A percentile compares a stretch with the other conserved stretches of the same genome.
Evolutionary conservation across 2,329 filamentous ascomycete genomes (phyloP).

Genomic region (Fusarium sp.): DNA sequence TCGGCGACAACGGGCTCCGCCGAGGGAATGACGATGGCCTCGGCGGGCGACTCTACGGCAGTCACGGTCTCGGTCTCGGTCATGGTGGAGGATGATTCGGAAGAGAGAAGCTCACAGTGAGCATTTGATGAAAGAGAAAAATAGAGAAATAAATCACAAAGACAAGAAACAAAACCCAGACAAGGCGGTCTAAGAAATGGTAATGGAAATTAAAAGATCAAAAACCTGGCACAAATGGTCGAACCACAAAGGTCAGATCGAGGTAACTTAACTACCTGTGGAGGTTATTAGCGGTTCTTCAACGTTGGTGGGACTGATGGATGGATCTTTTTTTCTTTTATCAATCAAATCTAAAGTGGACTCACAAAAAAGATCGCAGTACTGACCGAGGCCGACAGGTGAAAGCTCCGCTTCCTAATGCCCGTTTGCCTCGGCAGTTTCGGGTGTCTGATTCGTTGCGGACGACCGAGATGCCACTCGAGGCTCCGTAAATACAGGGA

Average conservation of each 20-base stretch:
- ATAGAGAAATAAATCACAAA: background rate
- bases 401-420: slow-evolving; percentile 21
- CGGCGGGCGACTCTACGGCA: slow-evolving; percentile 39
- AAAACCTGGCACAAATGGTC: slow-evolving; percentile 7
- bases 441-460: slow-evolving; percentile 38
- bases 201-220: background rate
- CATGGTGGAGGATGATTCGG: slow-evolving; percentile 36
- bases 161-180: background rate
- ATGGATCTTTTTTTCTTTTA: slow-evolving; percentile 1
- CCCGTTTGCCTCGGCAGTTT: slow-evolving; percentile 39
- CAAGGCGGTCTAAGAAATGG: background rate
- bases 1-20: slow-evolving; percentile 40
- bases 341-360: background rate
- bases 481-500: background rate
- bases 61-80: slow-evolving; percentile 44
- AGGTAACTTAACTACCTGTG: background rate
- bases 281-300: slow-evolving; percentile 17
- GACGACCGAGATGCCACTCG: slow-evolving; percentile 7
- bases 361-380: slow-evolving; percentile 33
- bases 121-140: slow-evolving; percentile 17
- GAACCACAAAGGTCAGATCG: background rate
- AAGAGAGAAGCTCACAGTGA: slow-evolving; percentile 32
- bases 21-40: slow-evolving; percentile 41
- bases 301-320: background rate
- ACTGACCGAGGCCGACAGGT: slow-evolving; percentile 40